Percentiles rank a stretch among this genome's conserved stretches.
These are phyloP conservation scores for Kalaharituber pfeilii DNA, from an alignment of 2,329 filamentous ascomycete genomes.

Conservation along the genomic window DNA sequence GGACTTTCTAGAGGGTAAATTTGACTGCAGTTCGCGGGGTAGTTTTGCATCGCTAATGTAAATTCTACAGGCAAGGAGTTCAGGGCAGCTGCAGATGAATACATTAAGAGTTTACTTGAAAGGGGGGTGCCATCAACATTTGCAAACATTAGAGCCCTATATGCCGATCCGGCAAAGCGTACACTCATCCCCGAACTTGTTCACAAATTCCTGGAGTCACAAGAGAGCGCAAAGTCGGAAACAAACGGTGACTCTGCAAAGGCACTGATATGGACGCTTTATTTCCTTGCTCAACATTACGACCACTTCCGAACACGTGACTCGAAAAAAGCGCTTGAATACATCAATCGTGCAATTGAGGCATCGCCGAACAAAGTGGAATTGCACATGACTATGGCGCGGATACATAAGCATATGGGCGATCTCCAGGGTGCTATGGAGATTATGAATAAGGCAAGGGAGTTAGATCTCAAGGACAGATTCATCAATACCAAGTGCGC, in stretches of 20 bases:
- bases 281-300: constrained; percentile 93
- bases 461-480: constrained; percentile 73
- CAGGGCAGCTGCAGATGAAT: constrained; percentile 55
- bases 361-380: constrained; percentile 68
- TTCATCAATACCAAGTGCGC: constrained; percentile 98
- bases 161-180: constrained; percentile 60
- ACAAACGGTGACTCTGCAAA: constrained; percentile 29
- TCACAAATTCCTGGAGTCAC: constrained; percentile 50
- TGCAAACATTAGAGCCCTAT: constrained; percentile 88
- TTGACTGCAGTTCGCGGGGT: constrained; percentile 2
- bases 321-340: constrained; percentile 61
- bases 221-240: constrained; percentile 28
- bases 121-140: constrained; percentile 94
- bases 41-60: constrained; percentile 17
- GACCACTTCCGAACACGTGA: constrained; percentile 81
- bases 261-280: constrained; percentile 53
- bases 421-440: constrained; percentile 64
- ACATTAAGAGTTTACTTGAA: constrained; percentile 68
- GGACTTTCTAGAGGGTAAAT: constrained; percentile 61
- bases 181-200: constrained; percentile 58
- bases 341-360: constrained; percentile 67
- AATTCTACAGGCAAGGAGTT: constrained; percentile 60
- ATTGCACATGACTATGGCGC: constrained; percentile 85
- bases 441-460: constrained; percentile 72
- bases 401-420: constrained; percentile 83